Evolutionary conservation across 1,139 yeast genomes (phyloP), one percentile per base, ranked within the genome.

Genomic region (Protomyces pachydermus): DNA sequence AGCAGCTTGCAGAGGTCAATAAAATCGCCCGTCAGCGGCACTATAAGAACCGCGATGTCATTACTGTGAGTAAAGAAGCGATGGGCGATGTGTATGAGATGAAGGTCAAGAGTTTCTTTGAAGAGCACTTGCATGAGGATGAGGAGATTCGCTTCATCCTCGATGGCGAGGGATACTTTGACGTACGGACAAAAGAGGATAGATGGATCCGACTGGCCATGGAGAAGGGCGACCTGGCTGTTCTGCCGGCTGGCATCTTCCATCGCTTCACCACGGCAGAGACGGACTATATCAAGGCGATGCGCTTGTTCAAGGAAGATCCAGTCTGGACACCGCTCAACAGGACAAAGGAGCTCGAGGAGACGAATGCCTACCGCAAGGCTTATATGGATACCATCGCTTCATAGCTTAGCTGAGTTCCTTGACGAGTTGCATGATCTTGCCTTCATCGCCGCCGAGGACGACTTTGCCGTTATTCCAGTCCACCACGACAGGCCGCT

Each of bases 61-160:
- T 93, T 37, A 77, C 77, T 56, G 80, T 93, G 65, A 82, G 84
- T 39, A 81, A 84, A 54, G 82, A 77, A 8, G 79, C 86, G 0
- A 84, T 91, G 72, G 85, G 86, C 6, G 80, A 82, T 48, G 85
- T 83, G 0, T 83, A 87, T 71, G 80, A 84, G 68, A 79, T 78
- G 66, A 89, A 90, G 74, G 81, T 91, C 76, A 78, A 81, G 67
- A 81, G 76, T 64, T 91, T 91, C 75, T 90, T 87, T 77, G 80
- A 83, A 58, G 98, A 93, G 74, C 98, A 93, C 75, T 80, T 89
- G 69, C 98, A 93, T 74, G 98, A 93, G 74, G 98, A 93, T 74
- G 98, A 93, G 76, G 98, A 93, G 78, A 93, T 93, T 74, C 80
- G 98, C 69, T 91, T 91, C 76, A 83, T 91, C 66, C 74, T 87